Conservation (phyloP, 371 early-diverging fungal species). For the Apophysomyces variabilis region DNA sequence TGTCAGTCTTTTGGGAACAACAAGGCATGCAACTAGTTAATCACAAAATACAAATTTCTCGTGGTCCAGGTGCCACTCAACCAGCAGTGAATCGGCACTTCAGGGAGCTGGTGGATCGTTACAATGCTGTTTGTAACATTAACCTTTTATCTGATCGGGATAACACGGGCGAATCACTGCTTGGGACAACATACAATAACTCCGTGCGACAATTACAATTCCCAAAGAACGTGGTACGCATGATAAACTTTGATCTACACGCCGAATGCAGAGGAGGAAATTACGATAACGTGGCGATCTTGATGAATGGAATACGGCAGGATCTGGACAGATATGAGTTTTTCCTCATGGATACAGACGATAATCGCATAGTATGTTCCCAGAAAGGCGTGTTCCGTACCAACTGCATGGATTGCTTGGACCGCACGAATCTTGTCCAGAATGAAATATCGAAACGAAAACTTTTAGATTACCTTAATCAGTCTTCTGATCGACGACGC, state of each 20-base stretch:
- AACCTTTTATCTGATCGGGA: slow-evolving; percentile 82
- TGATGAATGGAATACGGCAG: slow-evolving; percentile 56
- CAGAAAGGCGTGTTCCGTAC: slow-evolving; percentile 89
- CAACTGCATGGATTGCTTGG: slow-evolving; percentile 99
- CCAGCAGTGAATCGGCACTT: slow-evolving; percentile 87
- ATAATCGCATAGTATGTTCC: slow-evolving; percentile 54
- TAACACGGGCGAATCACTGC: slow-evolving; percentile 67
- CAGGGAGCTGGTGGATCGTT: slow-evolving; percentile 74
- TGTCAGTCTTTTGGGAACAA: slow-evolving; percentile 93
- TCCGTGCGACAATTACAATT: slow-evolving; percentile 53
- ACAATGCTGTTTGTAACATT: slow-evolving; percentile 77
- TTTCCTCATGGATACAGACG: slow-evolving; percentile 67
- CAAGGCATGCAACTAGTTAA: slow-evolving; percentile 83
- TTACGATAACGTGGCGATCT: slow-evolving; percentile 71
- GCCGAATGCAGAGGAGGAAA: slow-evolving; percentile 78
- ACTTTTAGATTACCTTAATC: slow-evolving; percentile 40
- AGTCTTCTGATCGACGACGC: not conserved
- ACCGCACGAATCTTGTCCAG: slow-evolving; percentile 82
- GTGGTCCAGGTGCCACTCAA: slow-evolving; percentile 69
- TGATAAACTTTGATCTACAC: slow-evolving; percentile 87
- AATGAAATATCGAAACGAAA: slow-evolving; percentile 59
- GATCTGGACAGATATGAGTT: slow-evolving; percentile 64
- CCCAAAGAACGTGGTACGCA: slow-evolving; percentile 37
- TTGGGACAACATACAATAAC: slow-evolving; percentile 72
- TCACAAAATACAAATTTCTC: slow-evolving; percentile 80